Base-by-base conservation (phyloP, 176 grass and related monocot species). In the Dactylis glomerata region DNA sequence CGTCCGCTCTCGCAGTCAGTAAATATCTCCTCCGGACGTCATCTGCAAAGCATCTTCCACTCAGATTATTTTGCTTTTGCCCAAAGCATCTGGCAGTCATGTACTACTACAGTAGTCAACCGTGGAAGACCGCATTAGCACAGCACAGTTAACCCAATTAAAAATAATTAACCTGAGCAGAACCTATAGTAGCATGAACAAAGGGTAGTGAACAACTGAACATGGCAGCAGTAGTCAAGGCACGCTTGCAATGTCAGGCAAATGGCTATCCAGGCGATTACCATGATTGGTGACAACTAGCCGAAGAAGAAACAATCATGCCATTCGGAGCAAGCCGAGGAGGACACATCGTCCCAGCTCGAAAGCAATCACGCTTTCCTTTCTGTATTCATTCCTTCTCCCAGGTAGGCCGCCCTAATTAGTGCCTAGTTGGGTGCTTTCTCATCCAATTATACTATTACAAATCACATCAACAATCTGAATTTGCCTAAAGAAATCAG, bases 261-360 rank as follows among this genome's bases (percentile, higher is more conserved):
- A 65, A n/a, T 28, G 62, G 20, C 15, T 45, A 5, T 56, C 65
- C 73, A 15, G 73, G 4, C 40, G 63, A 30, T n/a, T 20, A 71
- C 46, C 73, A 88, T 88, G 27, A 49, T 61, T 26, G 30, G 40
- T 40, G 80, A 51, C 86, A 78, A 22, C 86, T 77, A 47, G 62
- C n/a, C 0, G 36, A 28, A 12, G 50, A 72, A 6, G 26, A 16
- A 24, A 20, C 86, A 79, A 79, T 79, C 81, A 84, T 72, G 27
- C 14, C 44, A n/a, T 26, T 65, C 22, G 28, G 10, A 65, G 1
- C 61, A 20, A 64, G 42, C 49, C 27, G 56, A 6, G 51, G 22
- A 50, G 26, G n/a, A 8, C 26, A 57, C 56, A 22, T 9, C 5
- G 6, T 54, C 17, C 80, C 63, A 83, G 75, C 81, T 84, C 86